Evolutionary conservation across 2,329 filamentous ascomycete species (phyloP).

Genomic region (Herpotrichia juniperi): DNA sequence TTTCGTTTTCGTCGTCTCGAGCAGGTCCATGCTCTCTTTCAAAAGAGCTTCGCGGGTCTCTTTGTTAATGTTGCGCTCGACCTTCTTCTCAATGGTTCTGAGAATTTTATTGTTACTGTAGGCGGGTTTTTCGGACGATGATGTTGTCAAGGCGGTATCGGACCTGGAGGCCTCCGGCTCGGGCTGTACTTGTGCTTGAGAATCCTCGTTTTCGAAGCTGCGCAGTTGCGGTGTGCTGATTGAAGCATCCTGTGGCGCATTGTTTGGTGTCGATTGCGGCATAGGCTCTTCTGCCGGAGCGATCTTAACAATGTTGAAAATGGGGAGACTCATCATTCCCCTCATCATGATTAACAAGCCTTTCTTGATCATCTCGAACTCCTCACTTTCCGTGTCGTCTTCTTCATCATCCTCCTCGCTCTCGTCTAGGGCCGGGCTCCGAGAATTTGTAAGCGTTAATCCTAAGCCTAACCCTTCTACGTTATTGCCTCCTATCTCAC

Average conservation of each 20-base stretch:
- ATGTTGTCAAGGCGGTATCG: not conserved
- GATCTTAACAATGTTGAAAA: conserved; percentile 8
- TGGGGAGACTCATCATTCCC: conserved; percentile 6
- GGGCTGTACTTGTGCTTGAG: not conserved
- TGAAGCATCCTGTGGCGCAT: not conserved
- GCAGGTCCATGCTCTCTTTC: conserved; percentile 4
- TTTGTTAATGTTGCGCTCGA: conserved; percentile 11
- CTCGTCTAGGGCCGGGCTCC: not conserved
- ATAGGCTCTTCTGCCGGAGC: conserved; percentile 2
- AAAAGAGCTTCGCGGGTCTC: conserved; percentile 7
- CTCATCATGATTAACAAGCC: conserved; percentile 7
- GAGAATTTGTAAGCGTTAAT: conserved; percentile 4
- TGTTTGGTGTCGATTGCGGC: not conserved
- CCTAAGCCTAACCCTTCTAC: conserved; percentile 5
- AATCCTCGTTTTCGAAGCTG: not conserved
- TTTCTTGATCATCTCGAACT: conserved; percentile 11
- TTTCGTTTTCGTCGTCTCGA: conserved; percentile 5
- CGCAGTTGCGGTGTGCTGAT: not conserved
- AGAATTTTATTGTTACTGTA: conserved; percentile 11
- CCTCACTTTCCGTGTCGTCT: conserved; percentile 5
- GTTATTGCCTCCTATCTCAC: not conserved
- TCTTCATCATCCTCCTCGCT: conserved; percentile 5
- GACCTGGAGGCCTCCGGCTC: not conserved
- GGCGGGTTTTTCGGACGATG: not conserved
- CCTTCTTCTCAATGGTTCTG: conserved; percentile 14